phyloP scores from a whole-genome alignment of 2,329 filamentous ascomycete species.

The Grosmannia penicillata region DNA sequence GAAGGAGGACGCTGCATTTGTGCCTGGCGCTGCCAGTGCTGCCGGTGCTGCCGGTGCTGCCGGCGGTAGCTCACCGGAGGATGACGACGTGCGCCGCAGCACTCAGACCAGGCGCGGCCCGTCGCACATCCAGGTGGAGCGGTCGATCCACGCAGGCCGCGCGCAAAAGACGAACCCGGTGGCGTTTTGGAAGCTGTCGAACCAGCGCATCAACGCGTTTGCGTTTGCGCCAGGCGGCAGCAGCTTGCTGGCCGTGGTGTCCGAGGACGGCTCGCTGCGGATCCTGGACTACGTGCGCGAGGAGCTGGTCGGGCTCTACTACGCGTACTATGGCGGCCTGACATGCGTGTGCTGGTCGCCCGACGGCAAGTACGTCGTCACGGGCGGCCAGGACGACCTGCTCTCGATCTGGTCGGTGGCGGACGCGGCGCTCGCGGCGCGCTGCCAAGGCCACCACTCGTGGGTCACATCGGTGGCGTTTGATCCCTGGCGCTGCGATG shows the following conservation, averaged over 20 bases:
- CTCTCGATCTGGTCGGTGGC: conserved; percentile 90
- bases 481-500: conserved; percentile 93
- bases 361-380: conserved; percentile 89
- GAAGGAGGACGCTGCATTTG: conserved; percentile 74
- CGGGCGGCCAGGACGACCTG: conserved; percentile 88
- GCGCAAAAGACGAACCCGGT: conserved; percentile 92
- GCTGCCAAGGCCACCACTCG: conserved; percentile 88
- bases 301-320: conserved; percentile 77
- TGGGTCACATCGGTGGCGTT: conserved; percentile 93
- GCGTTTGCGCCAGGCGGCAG: conserved; percentile 82
- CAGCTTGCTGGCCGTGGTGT: conserved; percentile 77
- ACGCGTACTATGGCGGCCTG: conserved; percentile 85
- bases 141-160: conserved; percentile 84
- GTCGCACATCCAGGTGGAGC: conserved; percentile 57
- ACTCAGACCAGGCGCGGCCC: conserved; percentile 19
- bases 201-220: conserved; percentile 80
- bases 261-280: conserved; percentile 78
- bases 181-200: conserved; percentile 82
- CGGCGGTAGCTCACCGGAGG: no score
- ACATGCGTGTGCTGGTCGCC: conserved; percentile 95
- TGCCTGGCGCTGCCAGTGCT: no score
- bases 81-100: no score
- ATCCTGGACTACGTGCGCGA: conserved; percentile 89
- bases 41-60: no score
- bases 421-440: conserved; percentile 71